These are phyloP conservation scores for Arctium lappa DNA, from an alignment of 129 eudicot genomes.

Conservation along the genomic window DNA sequence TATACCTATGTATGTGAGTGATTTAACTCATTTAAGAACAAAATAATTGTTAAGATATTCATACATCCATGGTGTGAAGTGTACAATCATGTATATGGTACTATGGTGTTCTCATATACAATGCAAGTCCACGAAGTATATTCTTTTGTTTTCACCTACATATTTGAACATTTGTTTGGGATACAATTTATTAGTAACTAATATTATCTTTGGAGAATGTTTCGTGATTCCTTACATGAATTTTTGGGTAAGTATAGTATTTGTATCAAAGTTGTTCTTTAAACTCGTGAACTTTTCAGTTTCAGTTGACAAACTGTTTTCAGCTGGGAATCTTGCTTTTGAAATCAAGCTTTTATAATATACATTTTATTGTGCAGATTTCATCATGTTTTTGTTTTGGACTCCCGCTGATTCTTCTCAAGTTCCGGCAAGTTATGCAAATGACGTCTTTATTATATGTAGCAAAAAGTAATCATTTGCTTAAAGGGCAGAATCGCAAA, in stretches of 20 bases:
- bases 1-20: not conserved
- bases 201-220: constrained; percentile 6
- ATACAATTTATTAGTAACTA: not conserved
- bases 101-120: not conserved
- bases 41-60: not conserved
- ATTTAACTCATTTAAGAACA: not conserved
- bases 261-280: not conserved
- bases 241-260: constrained; percentile 5
- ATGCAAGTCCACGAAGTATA: not conserved
- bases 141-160: not conserved
- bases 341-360: constrained; percentile 46
- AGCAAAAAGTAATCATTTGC: constrained; percentile 64
- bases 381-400: constrained; percentile 89
- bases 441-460: constrained; percentile 71
- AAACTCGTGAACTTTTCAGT: constrained; percentile 16
- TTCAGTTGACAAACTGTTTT: constrained; percentile 27
- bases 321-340: constrained; percentile 33
- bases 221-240: not conserved
- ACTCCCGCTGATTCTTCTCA: constrained; percentile 86
- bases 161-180: not conserved
- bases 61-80: not conserved
- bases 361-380: constrained; percentile 91
- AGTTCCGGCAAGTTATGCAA: constrained; percentile 68
- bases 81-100: not conserved
- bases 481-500: constrained; percentile 62